These are phyloP conservation scores for Pyrus bretschneideri DNA, from an alignment of 306 rosid genomes.

Conservation along the genomic window DNA sequence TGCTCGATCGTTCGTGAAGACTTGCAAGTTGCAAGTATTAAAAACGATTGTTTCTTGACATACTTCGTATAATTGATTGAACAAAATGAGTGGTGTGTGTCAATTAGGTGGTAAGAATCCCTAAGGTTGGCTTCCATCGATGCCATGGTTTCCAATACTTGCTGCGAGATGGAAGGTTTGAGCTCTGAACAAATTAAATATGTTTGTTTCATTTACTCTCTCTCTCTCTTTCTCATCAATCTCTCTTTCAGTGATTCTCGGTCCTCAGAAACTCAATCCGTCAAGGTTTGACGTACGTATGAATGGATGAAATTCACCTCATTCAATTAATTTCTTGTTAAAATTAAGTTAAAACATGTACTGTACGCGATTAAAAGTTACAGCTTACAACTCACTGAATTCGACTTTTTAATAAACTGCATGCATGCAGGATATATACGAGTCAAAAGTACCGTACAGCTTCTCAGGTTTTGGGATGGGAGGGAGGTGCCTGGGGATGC, in stretches of 20 bases:
- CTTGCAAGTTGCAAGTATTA: background rate
- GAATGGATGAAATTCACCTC: background rate
- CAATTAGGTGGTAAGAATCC: constrained; percentile 62
- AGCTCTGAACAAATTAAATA: background rate
- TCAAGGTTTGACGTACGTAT: constrained; percentile 59
- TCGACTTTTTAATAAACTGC: background rate
- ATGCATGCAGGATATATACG: constrained; percentile 28
- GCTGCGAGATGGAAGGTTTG: constrained; percentile 65
- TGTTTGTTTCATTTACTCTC: background rate
- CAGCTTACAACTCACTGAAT: background rate
- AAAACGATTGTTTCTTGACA: no score
- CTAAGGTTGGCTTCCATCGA: constrained; percentile 71
- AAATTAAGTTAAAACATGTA: background rate
- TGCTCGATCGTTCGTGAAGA: background rate
- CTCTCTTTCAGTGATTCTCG: no score
- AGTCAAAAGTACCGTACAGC: constrained; percentile 46
- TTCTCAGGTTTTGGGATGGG: constrained; percentile 93
- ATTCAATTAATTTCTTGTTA: background rate
- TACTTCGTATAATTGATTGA: background rate
- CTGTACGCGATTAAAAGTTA: background rate
- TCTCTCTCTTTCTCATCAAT: no score
- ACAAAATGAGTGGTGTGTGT: background rate
- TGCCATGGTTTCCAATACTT: constrained; percentile 83
- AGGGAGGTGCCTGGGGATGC: constrained; percentile 86
- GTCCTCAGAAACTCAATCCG: constrained; percentile 42